Evolutionary conservation across 2,329 filamentous ascomycete species (phyloP).

Genomic region (Colletotrichum musicola): DNA sequence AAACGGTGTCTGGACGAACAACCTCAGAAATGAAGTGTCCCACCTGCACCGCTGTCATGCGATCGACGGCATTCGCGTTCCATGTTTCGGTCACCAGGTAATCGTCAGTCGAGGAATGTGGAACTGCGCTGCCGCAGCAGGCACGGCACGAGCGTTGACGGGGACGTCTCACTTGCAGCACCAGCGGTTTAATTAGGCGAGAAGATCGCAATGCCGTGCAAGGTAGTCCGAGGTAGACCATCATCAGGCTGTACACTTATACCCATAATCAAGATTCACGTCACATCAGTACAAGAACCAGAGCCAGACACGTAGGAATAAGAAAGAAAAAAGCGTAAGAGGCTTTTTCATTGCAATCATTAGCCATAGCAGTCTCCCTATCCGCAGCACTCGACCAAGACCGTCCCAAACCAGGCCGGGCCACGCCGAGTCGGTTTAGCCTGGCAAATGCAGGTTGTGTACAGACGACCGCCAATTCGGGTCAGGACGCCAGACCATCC

Average conservation of each 20-base stretch:
- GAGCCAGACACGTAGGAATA: neutral
- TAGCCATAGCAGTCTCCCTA: constrained; percentile 13
- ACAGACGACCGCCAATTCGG: constrained; percentile 21
- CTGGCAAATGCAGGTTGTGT: constrained; percentile 7
- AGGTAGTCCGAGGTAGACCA: neutral
- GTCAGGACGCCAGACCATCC: constrained; percentile 11
- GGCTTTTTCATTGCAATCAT: constrained; percentile 21
- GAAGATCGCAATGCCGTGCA: no score
- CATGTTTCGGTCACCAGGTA: neutral
- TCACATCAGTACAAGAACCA: neutral
- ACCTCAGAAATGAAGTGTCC: neutral
- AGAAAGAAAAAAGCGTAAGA: neutral
- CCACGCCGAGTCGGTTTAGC: constrained; percentile 2
- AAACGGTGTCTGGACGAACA: neutral
- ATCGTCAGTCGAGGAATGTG: constrained; percentile 15
- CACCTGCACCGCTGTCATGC: neutral
- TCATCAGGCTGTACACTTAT: neutral
- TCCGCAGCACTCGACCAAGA: constrained; percentile 4
- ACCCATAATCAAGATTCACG: neutral
- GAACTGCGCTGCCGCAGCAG: neutral
- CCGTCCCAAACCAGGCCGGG: neutral
- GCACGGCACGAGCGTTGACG: constrained; percentile 5
- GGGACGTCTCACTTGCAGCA: constrained; percentile 1
- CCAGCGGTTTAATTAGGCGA: neutral
- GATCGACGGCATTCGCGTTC: neutral